Percentiles rank a stretch among this genome's conserved stretches.
phyloP scores from a whole-genome alignment of 1,284 basidiomycete species.

The Flammula alnicola region DNA sequence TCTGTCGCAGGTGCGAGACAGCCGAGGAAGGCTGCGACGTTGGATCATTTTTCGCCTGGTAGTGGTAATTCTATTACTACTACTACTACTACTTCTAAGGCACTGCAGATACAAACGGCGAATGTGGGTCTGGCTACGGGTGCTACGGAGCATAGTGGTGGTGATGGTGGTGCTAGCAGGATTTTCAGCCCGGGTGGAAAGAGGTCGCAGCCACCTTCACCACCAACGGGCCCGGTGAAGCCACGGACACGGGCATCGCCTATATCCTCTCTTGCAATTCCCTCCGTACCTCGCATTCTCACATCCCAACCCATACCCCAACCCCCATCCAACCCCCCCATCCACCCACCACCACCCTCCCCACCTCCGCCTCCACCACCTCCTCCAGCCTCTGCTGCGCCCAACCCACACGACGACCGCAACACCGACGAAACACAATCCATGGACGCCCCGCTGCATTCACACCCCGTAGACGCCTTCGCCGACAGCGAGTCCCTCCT shows the following conservation, averaged over 20 bases:
- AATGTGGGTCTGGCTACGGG: neutral
- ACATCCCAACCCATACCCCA: neutral
- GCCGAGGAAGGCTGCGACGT: constrained; percentile 12
- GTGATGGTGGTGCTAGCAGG: constrained; percentile 4
- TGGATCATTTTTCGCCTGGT: constrained; percentile 6
- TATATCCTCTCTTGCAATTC: neutral
- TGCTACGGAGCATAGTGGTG: neutral
- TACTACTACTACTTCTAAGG: neutral
- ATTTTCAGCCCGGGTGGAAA: constrained; percentile 10
- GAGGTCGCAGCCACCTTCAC: constrained; percentile 19
- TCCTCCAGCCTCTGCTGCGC: too few species aligned
- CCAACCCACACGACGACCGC: neutral
- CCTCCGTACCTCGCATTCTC: too few species aligned
- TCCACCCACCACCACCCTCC: neutral
- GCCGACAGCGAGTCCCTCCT: constrained; percentile 16
- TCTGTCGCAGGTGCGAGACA: constrained; percentile 13
- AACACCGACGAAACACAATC: constrained; percentile 6
- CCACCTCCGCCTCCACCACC: too few species aligned
- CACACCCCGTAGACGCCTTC: constrained; percentile 19
- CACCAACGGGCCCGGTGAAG: constrained; percentile 14
- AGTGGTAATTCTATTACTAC: constrained; percentile 1
- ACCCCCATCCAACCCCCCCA: too few species aligned
- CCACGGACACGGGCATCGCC: constrained; percentile 9
- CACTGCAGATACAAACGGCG: constrained; percentile 8
- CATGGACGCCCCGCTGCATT: constrained; percentile 16